These are phyloP conservation scores for Setaria viridis DNA, from an alignment of 202 grass and related monocot species.

Conservation along the genomic window DNA sequence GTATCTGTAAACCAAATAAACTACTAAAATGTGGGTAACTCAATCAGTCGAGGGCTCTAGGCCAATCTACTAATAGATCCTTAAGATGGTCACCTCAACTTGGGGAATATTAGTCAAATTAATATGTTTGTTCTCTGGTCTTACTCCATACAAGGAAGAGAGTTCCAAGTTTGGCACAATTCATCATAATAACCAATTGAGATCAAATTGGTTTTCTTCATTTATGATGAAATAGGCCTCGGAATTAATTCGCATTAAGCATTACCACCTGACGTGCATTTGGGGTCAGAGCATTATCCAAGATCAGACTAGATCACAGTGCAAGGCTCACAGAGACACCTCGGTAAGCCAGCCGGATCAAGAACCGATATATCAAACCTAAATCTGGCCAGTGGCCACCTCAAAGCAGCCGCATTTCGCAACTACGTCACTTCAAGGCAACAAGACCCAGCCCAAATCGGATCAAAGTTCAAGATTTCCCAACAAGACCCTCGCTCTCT, in stretches of 20 bases:
- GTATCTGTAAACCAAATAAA: neutral
- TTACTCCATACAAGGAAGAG: neutral
- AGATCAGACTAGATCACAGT: conserved; percentile 9
- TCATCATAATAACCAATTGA: neutral
- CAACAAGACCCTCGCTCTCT: neutral
- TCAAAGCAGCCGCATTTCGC: conserved; percentile 10
- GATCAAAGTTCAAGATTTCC: conserved; percentile 7
- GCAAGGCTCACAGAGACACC: neutral
- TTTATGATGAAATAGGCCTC: conserved; percentile 2
- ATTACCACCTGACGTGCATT: neutral
- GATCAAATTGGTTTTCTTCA: neutral
- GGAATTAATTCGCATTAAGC: neutral
- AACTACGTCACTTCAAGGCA: neutral
- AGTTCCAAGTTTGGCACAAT: neutral
- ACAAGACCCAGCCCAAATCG: neutral
- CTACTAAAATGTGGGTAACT: neutral
- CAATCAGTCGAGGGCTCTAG: neutral
- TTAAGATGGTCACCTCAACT: neutral
- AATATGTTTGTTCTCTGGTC: neutral
- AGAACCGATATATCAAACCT: neutral
- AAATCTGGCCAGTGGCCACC: conserved; percentile 13
- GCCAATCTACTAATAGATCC: neutral
- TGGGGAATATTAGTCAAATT: neutral
- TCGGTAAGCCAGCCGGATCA: neutral
- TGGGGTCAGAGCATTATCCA: neutral